Evolutionary conservation across 2,329 filamentous ascomycete species (phyloP), one percentile per base, ranked within the genome.

Genomic region (Talaromyces sp.): DNA sequence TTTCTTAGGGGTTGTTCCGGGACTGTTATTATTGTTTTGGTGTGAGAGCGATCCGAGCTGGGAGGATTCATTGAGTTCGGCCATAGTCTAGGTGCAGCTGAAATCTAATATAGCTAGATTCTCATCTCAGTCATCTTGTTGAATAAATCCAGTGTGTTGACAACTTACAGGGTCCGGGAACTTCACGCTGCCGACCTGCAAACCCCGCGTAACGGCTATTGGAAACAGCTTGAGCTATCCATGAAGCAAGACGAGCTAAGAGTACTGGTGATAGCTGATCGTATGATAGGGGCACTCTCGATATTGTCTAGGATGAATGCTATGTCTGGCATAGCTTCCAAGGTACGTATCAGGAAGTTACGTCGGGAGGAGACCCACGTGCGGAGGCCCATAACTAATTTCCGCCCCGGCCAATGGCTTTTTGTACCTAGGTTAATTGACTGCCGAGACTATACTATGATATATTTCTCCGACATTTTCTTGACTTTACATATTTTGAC

Each of bases 1-100:
- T 50, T 66, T 66, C 52, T 50, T 62, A 27, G 60, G 45, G 59
- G 39, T 62, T 35, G 43, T 62, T 62, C 64, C 60, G 35, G 54
- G 50, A 13, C 58, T 58, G 60, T 59, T 62, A 22, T 43, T 50
- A 50, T 50, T 62, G 47, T 45, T 63, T 22, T 19, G 2, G 25
- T 56, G 49, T 13, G 61, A 56, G 35, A 33, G n/a, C 31, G 56
- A 41, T 31, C 11, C 56, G 17, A 31, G 56, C 56, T 43, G 56
- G 56, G 35, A 27, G 49, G 50, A 31, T 2, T 57, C 61, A 15
- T 31, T 49, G 41, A 49, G 9, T 17, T 63, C 61, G 39, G 61
- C 61, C 61, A 63, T 63, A 11, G 11, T 62, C 60, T 25, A 47
- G 33, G 33, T 47, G 31, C 33, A 41, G 35, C 56, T 39, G 17